A percentile compares a stretch with the other conserved stretches of the same genome.
phyloP scores from a whole-genome alignment of 495 filamentous ascomycete genomes.

The Aspergillus incahuasiensis region DNA sequence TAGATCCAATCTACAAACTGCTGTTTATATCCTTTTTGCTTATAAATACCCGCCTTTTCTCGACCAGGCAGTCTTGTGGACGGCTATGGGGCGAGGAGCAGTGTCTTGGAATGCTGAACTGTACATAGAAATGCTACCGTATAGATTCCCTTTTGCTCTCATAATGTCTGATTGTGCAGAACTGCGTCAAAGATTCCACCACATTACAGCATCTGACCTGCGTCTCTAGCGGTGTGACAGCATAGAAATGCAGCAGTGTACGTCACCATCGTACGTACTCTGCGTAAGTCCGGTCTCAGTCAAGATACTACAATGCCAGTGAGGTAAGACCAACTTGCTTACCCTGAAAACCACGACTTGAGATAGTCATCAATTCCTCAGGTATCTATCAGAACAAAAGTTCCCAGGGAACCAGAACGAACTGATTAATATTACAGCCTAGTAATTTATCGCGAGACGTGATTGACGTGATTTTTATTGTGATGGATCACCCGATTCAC shows the following conservation, averaged over 20 bases:
- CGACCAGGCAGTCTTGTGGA: not conserved
- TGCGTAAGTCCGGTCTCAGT: not conserved
- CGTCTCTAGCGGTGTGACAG: slow-evolving; percentile 3
- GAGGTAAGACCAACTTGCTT: too few species aligned
- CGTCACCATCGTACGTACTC: too few species aligned
- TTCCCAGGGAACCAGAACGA: not conserved
- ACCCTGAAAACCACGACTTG: too few species aligned
- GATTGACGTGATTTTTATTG: too few species aligned
- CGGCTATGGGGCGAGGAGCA: too few species aligned
- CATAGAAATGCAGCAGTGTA: not conserved
- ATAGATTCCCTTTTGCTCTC: slow-evolving; percentile 3
- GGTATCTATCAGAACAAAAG: not conserved
- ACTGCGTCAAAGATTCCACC: not conserved
- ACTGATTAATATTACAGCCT: not conserved
- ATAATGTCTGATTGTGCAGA: slow-evolving; percentile 1
- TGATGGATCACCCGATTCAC: too few species aligned
- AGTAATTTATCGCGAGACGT: not conserved
- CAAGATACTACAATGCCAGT: not conserved
- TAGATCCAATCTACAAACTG: slow-evolving; percentile 31
- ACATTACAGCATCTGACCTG: not conserved
- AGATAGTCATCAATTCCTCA: too few species aligned
- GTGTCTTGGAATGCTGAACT: slow-evolving; percentile 1
- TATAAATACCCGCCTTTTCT: not conserved
- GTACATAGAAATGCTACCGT: slow-evolving; percentile 6
- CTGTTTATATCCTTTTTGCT: not conserved